A percentile compares a stretch with the other conserved stretches of the same genome.
Evolutionary conservation across 495 filamentous ascomycete genomes (phyloP).

Genomic region (Xylaria acuta): DNA sequence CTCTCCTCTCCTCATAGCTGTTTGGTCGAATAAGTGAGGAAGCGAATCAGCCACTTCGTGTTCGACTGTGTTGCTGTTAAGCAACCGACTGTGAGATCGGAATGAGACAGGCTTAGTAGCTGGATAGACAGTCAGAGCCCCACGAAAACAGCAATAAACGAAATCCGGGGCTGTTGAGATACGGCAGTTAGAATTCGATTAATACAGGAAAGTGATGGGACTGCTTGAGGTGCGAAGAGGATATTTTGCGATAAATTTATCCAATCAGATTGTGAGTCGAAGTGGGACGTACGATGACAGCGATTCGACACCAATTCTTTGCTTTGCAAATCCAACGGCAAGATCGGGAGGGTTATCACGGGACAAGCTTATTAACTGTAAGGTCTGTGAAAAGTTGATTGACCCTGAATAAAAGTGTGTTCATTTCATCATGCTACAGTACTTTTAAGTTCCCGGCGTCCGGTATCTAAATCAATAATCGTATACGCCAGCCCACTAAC

Average conservation of each 20-base stretch:
- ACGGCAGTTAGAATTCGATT: not conserved
- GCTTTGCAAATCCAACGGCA: not conserved
- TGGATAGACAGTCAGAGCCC: not conserved
- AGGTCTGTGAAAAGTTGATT: not conserved
- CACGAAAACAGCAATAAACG: not conserved
- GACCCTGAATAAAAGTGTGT: not conserved
- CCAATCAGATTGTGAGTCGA: slow-evolving; percentile 11
- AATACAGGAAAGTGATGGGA: not conserved
- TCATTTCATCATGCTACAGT: not conserved
- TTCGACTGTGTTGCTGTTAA: not conserved
- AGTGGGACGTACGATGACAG: slow-evolving; percentile 18
- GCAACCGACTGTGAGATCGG: not conserved
- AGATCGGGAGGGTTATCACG: not conserved
- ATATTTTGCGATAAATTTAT: slow-evolving; percentile 7
- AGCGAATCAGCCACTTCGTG: not conserved
- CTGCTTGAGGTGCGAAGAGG: not conserved
- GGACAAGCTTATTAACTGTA: not conserved
- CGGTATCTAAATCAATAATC: no score
- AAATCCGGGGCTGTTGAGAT: not conserved
- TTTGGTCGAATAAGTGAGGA: not conserved
- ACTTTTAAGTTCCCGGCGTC: not conserved
- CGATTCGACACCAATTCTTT: not conserved
- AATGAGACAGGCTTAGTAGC: not conserved
- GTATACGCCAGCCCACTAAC: not conserved
- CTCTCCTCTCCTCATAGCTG: not conserved